Evolutionary conservation across 768 basidiomycete genomes (phyloP).

Genomic region (Termitomyces titanicus): DNA sequence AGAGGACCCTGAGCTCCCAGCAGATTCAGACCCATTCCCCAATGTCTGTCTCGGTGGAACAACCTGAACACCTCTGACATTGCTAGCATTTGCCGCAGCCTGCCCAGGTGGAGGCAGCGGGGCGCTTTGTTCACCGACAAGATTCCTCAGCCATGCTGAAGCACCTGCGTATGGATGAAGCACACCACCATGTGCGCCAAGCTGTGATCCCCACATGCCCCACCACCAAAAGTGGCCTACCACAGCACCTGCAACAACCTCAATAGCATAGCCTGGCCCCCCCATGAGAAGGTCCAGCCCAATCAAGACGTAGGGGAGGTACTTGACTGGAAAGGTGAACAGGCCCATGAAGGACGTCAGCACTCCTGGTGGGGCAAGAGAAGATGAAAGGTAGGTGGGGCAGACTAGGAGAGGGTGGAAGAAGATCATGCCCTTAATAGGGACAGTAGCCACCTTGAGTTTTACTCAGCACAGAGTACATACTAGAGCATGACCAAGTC

Average conservation of each 20-base stretch:
- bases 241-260: slow-evolving; percentile 63
- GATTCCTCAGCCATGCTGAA: slow-evolving; percentile 53
- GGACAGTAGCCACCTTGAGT: slow-evolving; percentile 51
- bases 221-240: slow-evolving; percentile 85
- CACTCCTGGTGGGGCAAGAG: slow-evolving; percentile 60
- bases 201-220: slow-evolving; percentile 52
- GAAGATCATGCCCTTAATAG: slow-evolving; percentile 54
- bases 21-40: slow-evolving; percentile 5
- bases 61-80: slow-evolving; percentile 52
- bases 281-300: slow-evolving; percentile 65
- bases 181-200: slow-evolving; percentile 37
- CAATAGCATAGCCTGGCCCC: slow-evolving; percentile 53
- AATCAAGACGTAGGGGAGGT: slow-evolving; percentile 73
- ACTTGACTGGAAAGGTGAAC: slow-evolving; percentile 65
- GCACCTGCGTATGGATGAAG: slow-evolving; percentile 43
- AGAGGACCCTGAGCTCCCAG: slow-evolving; percentile 5
- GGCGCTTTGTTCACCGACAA: slow-evolving; percentile 39
- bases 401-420: slow-evolving; percentile 62
- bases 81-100: slow-evolving; percentile 31
- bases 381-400: slow-evolving; percentile 65
- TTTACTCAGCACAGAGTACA: slow-evolving; percentile 1
- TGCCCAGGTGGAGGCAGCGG: slow-evolving; percentile 22
- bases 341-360: slow-evolving; percentile 80
- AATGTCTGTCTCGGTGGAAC: slow-evolving; percentile 45
- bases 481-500: slow-evolving; percentile 74